Percentiles rank a stretch among this genome's conserved stretches.
Conservation (phyloP, 2,329 filamentous ascomycete genomes). For the Colletotrichum noveboracense region DNA sequence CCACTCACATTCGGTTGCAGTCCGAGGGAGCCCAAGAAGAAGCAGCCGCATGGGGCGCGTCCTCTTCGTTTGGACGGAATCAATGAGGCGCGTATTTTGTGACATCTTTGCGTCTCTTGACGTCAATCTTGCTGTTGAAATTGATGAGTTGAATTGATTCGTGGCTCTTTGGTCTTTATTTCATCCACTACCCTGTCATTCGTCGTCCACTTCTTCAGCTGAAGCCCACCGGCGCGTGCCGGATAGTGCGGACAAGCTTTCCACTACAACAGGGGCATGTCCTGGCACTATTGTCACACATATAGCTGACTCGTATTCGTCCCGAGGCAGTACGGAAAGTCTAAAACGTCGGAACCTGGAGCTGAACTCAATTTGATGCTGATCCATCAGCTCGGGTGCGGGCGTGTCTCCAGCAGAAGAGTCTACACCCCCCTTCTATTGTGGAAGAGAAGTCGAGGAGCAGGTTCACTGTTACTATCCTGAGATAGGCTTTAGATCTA, state of each 20-base stretch:
- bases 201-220: neutral
- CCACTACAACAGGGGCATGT: neutral
- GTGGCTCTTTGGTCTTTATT: neutral
- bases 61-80: neutral
- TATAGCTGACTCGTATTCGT: neutral
- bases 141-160: neutral
- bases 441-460: neutral
- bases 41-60: neutral
- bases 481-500: neutral
- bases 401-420: neutral
- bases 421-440: neutral
- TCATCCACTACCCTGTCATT: neutral
- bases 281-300: neutral
- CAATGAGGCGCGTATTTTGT: neutral
- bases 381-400: neutral
- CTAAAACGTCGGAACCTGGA: neutral
- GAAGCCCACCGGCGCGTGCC: neutral
- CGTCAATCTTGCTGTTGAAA: rapidly evolving
- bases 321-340: neutral
- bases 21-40: neutral
- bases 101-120: neutral
- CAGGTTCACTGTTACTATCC: neutral
- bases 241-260: neutral
- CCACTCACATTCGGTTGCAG: neutral
- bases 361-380: neutral